Conservation (phyloP, 169 alveolate species). For the Miamiensis avidus region DNA sequence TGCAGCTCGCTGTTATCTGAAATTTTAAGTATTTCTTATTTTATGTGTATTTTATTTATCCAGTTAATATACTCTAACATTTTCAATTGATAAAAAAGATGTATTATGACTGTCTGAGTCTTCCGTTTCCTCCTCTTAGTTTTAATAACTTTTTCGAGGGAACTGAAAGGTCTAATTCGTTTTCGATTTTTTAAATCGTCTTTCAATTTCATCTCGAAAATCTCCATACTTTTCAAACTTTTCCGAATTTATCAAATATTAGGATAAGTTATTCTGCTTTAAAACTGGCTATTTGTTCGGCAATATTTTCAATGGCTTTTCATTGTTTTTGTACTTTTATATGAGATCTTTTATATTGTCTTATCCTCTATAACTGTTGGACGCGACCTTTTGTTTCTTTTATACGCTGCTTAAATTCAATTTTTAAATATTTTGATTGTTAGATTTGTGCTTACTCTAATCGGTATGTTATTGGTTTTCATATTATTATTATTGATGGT, state of each 20-base stretch:
- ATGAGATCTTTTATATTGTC: neutral
- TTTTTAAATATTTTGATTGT: too few relatives aligned
- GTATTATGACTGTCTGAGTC: neutral
- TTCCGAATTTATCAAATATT: neutral
- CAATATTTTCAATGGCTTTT: neutral
- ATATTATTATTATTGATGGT: too few relatives aligned
- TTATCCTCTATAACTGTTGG: neutral
- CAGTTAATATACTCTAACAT: slow-evolving; percentile 2
- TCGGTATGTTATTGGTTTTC: too few relatives aligned
- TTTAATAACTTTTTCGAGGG: neutral
- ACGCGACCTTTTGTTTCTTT: too few relatives aligned
- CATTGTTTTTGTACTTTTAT: neutral
- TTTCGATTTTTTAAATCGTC: neutral
- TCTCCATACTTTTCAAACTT: neutral
- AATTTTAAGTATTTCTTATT: too few relatives aligned
- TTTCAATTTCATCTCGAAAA: slow-evolving; percentile 12
- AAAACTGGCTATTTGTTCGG: neutral
- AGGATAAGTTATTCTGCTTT: neutral
- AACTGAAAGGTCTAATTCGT: neutral
- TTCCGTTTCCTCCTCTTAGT: neutral
- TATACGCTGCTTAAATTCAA: too few relatives aligned
- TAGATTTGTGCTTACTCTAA: too few relatives aligned
- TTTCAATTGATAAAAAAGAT: neutral
- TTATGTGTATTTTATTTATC: neutral
- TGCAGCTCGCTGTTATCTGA: too few relatives aligned